Conservation (phyloP, 192 early-diverging fungal genomes). For the Allomyces arbusculus region DNA sequence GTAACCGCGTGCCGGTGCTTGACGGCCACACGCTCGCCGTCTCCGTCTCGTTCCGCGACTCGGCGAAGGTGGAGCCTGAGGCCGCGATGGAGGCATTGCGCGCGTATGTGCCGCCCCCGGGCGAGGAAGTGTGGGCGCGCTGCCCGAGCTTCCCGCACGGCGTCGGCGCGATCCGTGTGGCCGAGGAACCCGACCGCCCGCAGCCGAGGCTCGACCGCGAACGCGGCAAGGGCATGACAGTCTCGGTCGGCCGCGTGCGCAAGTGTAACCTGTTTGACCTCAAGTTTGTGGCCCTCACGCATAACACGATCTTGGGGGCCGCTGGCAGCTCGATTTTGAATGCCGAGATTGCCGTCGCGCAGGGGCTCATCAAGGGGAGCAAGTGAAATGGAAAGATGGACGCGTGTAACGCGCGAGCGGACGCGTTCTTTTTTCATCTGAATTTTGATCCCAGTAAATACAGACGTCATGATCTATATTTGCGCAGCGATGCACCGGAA, state of each 20-base stretch:
- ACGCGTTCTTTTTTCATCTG: too few species aligned
- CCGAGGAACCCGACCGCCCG: conserved; percentile 53
- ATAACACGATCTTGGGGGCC: conserved; percentile 93
- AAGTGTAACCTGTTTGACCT: conserved; percentile 71
- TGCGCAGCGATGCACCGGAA: too few species aligned
- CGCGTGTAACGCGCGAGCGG: too few species aligned
- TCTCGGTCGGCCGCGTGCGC: conserved; percentile 82
- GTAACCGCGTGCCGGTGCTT: conserved; percentile 88
- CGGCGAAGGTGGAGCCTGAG: neutral
- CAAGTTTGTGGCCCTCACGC: conserved; percentile 73
- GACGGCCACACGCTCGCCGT: conserved; percentile 91
- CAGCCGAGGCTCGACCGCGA: conserved; percentile 87
- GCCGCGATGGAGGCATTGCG: conserved; percentile 1
- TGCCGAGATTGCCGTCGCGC: conserved; percentile 78
- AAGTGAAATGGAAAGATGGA: too few species aligned
- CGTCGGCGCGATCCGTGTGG: conserved; percentile 44
- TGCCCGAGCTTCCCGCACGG: conserved; percentile 55
- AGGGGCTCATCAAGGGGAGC: conserved; percentile 24
- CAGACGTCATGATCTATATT: too few species aligned
- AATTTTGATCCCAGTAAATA: too few species aligned
- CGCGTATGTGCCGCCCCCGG: conserved; percentile 25
- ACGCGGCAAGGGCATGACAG: conserved; percentile 60
- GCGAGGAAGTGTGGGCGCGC: conserved; percentile 49
- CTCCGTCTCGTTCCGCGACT: conserved; percentile 50
- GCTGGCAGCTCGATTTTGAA: conserved; percentile 85